Evolutionary conservation across 371 early-diverging fungal genomes (phyloP).

Genomic region (Rhizomucor pusillus): DNA sequence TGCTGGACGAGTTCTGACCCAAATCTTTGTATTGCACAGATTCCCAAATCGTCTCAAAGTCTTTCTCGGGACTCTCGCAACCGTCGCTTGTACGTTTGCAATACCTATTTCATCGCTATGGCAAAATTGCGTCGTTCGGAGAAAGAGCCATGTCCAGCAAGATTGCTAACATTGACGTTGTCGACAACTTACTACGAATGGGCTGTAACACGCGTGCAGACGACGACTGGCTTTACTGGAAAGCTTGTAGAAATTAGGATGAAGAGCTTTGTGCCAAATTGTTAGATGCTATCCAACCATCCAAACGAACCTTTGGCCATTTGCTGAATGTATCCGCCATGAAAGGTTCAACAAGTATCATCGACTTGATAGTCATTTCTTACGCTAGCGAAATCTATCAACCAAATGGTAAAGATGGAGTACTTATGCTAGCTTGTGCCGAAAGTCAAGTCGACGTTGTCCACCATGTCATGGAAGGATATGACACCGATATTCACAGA

Average conservation of each 20-base stretch:
- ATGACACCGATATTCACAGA: constrained; percentile 20
- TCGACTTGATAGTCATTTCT: constrained; percentile 23
- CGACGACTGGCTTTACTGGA: constrained; percentile 27
- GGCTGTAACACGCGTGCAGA: constrained; percentile 25
- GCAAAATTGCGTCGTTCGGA: constrained; percentile 23
- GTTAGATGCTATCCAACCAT: constrained; percentile 14
- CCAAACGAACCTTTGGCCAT: constrained; percentile 7
- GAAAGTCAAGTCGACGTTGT: constrained; percentile 30
- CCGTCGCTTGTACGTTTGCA: constrained; percentile 24
- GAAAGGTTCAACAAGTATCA: constrained; percentile 21
- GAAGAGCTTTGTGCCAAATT: constrained; percentile 14
- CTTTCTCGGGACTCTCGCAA: constrained; percentile 24
- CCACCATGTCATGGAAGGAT: constrained; percentile 16
- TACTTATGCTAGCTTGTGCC: constrained; percentile 24
- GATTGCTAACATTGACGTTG: constrained; percentile 19
- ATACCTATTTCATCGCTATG: constrained; percentile 33
- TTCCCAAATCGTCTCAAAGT: constrained; percentile 18
- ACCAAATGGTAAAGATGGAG: constrained; percentile 11
- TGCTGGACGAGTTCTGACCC: too few species aligned
- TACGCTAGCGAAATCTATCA: constrained; percentile 21
- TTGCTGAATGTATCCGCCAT: constrained; percentile 27
- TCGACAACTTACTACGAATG: constrained; percentile 23
- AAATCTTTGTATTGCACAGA: constrained; percentile 38
- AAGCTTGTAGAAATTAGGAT: constrained; percentile 20
- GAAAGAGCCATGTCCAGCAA: constrained; percentile 21